Conservation (phyloP, 2,329 filamentous ascomycete species). For the Epichloe baconii region DNA sequence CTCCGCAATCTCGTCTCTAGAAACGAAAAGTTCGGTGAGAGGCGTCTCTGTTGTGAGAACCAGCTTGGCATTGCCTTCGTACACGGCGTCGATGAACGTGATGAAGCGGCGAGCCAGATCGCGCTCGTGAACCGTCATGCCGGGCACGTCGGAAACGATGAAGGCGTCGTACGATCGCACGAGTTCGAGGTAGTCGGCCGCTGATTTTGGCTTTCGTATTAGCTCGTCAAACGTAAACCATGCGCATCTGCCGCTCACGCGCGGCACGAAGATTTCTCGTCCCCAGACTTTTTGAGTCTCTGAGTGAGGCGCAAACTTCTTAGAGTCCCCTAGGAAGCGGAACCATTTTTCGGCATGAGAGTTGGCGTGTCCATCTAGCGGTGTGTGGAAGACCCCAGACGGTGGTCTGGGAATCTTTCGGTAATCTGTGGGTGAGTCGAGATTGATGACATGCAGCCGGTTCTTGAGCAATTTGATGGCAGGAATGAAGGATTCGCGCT, state of each 20-base stretch:
- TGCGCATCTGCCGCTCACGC: slow-evolving; percentile 75
- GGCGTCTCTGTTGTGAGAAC: slow-evolving; percentile 85
- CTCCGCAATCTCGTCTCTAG: slow-evolving; percentile 53
- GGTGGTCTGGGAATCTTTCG: slow-evolving; percentile 90
- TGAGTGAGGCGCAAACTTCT: slow-evolving; percentile 59
- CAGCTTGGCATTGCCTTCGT: slow-evolving; percentile 85
- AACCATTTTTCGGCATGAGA: slow-evolving; percentile 93
- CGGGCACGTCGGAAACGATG: slow-evolving; percentile 79
- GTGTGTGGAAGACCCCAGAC: slow-evolving; percentile 79
- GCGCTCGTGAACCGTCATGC: slow-evolving; percentile 75
- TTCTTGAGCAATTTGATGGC: slow-evolving; percentile 86
- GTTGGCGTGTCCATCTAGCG: slow-evolving; percentile 63
- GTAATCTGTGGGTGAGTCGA: slow-evolving; percentile 92
- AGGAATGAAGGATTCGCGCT: slow-evolving; percentile 87
- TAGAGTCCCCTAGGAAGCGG: slow-evolving; percentile 76
- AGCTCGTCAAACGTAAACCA: slow-evolving; percentile 90
- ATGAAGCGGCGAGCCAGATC: slow-evolving; percentile 90
- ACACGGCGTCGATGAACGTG: slow-evolving; percentile 93
- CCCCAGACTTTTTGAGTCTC: slow-evolving; percentile 86
- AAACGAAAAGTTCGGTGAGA: slow-evolving; percentile 74
- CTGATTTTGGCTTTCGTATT: slow-evolving; percentile 76
- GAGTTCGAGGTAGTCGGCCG: slow-evolving; percentile 89
- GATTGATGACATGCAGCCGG: slow-evolving; percentile 77
- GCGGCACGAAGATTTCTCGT: slow-evolving; percentile 73
- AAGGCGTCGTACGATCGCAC: slow-evolving; percentile 85